Percentiles rank a stretch among this genome's conserved stretches.
These are phyloP conservation scores for Conoideocrella luteorostrata DNA, from an alignment of 2,329 filamentous ascomycete species.

Conservation along the genomic window DNA sequence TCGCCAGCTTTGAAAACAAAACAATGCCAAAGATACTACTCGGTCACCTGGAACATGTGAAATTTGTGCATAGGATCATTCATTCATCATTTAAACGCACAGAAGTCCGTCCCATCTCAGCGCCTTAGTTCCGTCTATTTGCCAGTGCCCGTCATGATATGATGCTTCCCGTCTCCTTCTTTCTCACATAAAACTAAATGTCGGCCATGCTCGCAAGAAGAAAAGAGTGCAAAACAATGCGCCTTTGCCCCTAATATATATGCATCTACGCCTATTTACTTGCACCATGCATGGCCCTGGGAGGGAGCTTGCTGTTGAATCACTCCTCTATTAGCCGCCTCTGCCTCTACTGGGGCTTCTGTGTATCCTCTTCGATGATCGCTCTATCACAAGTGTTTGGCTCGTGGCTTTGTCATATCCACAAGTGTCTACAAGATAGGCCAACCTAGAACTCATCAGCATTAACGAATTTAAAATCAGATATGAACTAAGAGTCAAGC, in stretches of 20 bases:
- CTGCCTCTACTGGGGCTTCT: constrained; percentile 19
- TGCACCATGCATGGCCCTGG: not conserved
- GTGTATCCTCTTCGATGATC: constrained; percentile 20
- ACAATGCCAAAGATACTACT: too few relatives aligned
- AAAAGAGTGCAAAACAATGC: too few relatives aligned
- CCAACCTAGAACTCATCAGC: constrained; percentile 29
- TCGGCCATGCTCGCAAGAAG: too few relatives aligned
- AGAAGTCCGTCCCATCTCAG: not conserved
- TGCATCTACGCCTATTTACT: too few relatives aligned
- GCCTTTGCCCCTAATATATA: too few relatives aligned
- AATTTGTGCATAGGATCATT: not conserved
- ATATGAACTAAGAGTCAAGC: too few relatives aligned
- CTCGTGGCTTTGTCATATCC: constrained; percentile 50
- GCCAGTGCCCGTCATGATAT: too few relatives aligned
- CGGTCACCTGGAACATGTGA: too few relatives aligned
- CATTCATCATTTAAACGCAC: not conserved
- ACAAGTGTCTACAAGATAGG: constrained; percentile 44
- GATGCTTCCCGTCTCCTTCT: too few relatives aligned
- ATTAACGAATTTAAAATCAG: too few relatives aligned
- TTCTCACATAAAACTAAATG: too few relatives aligned
- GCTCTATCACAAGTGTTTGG: constrained; percentile 38
- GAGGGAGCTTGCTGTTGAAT: not conserved
- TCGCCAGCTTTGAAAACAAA: too few relatives aligned
- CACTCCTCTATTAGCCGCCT: constrained; percentile 3
- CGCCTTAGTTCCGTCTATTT: not conserved